Conservation (phyloP, 2,329 filamentous ascomycete genomes). For the Ophiocordyceps camponoti-floridani region DNA sequence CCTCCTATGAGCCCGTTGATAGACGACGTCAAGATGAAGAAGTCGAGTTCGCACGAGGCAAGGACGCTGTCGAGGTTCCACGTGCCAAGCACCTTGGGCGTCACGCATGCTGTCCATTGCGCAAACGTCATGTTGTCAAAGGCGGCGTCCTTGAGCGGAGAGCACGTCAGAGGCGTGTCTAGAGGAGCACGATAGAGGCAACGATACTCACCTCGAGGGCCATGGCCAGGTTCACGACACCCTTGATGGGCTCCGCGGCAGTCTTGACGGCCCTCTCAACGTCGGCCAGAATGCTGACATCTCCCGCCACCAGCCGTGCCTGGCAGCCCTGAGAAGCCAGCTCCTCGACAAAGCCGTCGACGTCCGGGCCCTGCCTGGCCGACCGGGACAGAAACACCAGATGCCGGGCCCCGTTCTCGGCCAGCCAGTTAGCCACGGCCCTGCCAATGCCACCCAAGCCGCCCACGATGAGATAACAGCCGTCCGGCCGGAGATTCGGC, state of each 20-base stretch:
- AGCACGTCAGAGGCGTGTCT: too few species aligned
- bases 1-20: constrained; percentile 9
- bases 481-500: too few species aligned
- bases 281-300: not conserved
- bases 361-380: not conserved
- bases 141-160: not conserved
- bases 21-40: constrained; percentile 14
- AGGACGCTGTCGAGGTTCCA: constrained; percentile 13
- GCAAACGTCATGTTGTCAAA: constrained; percentile 2
- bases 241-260: not conserved
- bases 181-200: too few species aligned
- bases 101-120: constrained; percentile 8
- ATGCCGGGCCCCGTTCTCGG: constrained; percentile 3
- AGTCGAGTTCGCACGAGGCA: constrained; percentile 5
- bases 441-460: constrained; percentile 6
- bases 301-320: not conserved
- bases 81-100: constrained; percentile 13
- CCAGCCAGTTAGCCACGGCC: constrained; percentile 3
- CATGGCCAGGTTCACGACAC: not conserved
- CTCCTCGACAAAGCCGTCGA: not conserved
- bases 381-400: constrained; percentile 5
- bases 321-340: not conserved
- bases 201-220: not conserved
- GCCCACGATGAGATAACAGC: constrained; percentile 10
- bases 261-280: not conserved